A percentile compares a stretch with the other conserved stretches of the same genome.
Conservation (phyloP, 2,329 filamentous ascomycete species). For the Colletotrichum sp. region DNA sequence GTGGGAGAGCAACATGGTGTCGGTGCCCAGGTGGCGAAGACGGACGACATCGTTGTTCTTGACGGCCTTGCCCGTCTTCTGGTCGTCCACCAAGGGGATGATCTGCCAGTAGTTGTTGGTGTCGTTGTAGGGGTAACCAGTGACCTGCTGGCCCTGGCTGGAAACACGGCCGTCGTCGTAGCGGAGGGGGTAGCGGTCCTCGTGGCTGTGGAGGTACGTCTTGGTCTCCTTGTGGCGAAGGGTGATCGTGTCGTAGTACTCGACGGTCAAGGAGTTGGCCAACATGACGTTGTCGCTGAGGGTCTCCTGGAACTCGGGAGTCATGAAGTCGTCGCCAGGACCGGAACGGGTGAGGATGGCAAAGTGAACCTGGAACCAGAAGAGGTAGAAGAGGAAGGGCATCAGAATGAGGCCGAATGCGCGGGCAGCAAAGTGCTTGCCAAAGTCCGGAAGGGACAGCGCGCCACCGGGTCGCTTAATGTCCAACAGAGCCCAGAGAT, state of each 20-base stretch:
- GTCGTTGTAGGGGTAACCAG: conserved; percentile 96
- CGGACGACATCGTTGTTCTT: conserved; percentile 86
- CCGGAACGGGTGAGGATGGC: conserved; percentile 86
- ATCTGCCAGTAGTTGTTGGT: conserved; percentile 99
- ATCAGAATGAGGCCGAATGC: conserved; percentile 86
- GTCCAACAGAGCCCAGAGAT: conserved; percentile 93
- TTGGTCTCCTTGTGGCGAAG: conserved; percentile 98
- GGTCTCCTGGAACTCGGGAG: conserved; percentile 96
- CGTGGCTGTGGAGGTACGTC: conserved; percentile 92
- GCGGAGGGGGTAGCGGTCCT: conserved; percentile 85
- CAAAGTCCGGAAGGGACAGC: conserved; percentile 80
- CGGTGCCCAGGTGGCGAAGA: conserved; percentile 84
- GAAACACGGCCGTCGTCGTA: conserved; percentile 98
- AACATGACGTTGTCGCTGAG: conserved; percentile 94
- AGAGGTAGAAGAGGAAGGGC: conserved; percentile 97
- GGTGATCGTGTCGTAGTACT: conserved; percentile 89
- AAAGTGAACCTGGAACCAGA: conserved; percentile 99
- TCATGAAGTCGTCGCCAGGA: conserved; percentile 98
- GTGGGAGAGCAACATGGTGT: conserved; percentile 87
- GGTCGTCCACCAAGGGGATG: conserved; percentile 69
- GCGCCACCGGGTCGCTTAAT: conserved; percentile 83
- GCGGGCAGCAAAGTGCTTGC: conserved; percentile 88
- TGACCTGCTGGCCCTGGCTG: conserved; percentile 97
- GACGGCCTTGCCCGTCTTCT: conserved; percentile 67
- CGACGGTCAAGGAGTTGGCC: conserved; percentile 81